Base-by-base conservation (phyloP, 352 stramenopile genomes). In the Globisporangium cystogenes region DNA sequence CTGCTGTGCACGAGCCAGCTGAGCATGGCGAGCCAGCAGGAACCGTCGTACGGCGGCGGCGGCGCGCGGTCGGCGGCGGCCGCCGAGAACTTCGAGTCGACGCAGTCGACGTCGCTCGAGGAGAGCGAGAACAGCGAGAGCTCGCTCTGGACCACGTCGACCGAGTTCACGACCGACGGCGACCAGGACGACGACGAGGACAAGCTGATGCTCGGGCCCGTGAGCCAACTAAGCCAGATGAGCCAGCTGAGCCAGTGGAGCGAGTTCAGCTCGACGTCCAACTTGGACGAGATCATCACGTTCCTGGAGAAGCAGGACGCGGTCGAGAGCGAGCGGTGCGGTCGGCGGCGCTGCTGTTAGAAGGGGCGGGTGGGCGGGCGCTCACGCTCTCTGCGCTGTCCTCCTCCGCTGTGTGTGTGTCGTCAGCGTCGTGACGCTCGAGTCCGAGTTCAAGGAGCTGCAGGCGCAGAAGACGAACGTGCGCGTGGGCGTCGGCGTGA, bases 201-300 rank as follows among this genome's bases (percentile, higher is more conserved):
- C 26, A 49, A 33, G 29, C 41, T 61, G 31, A 72, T 85, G 43
- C 68, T 82, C 24, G 77, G 82, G 39, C 77, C 71, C 26, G 67
- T 86, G 46, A 90, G 76, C 53, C 76, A 90, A 50, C 47, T 88
- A 53, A 88, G 75, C 53, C 74, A 89, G 56, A 60, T 87, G 43
- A 93, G 83, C 53, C 74, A 89, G 56, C 59, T 87, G 43, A 93
- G 83, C 48, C 78, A 93, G 48, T 86, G 77, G 76, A 90, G 83
- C 51, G 79, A 91, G 60, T 67, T 92, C 41, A 90, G 76, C 66
- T 87, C 72, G 31, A 92, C 82, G 41, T 90, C 81, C 40, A 87
- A 93, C 41, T 61, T 93, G 50, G 82, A 91, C 62, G 81, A 87
- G 46, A 91, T 93, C 59, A 87, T 93, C 57, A 89, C 63, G 51